A percentile compares a stretch with the other conserved stretches of the same genome.
phyloP scores from a whole-genome alignment of 805 yeast genomes.

The Candida ponderosae region DNA sequence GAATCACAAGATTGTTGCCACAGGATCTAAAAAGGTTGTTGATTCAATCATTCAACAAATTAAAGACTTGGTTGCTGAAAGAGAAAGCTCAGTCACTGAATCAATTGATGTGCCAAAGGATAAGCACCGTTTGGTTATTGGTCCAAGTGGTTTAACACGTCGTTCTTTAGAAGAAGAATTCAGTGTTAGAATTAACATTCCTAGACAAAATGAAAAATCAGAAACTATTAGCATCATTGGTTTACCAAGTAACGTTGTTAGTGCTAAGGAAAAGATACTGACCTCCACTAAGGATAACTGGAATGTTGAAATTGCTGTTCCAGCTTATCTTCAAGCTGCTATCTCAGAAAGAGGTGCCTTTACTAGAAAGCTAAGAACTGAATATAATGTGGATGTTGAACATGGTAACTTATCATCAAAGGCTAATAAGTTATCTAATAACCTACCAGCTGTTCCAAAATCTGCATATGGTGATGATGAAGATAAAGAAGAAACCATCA shows the following conservation, averaged over 20 bases:
- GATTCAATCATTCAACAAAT: constrained; percentile 57
- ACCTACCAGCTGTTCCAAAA: constrained; percentile 39
- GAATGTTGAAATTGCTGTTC: constrained; percentile 46
- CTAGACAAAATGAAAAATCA: constrained; percentile 43
- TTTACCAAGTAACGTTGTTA: constrained; percentile 53
- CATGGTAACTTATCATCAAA: constrained; percentile 44
- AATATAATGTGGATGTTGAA: constrained; percentile 48
- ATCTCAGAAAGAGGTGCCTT: constrained; percentile 64
- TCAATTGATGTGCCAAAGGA: constrained; percentile 56
- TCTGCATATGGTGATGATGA: constrained; percentile 34
- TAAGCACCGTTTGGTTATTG: constrained; percentile 71
- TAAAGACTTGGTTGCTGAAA: constrained; percentile 51
- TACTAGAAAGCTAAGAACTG: constrained; percentile 43
- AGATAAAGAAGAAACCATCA: constrained; percentile 27
- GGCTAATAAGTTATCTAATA: constrained; percentile 42
- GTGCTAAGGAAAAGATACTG: constrained; percentile 52
- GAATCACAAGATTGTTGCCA: constrained; percentile 47
- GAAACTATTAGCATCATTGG: constrained; percentile 55
- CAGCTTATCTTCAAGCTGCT: constrained; percentile 47
- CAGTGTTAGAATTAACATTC: constrained; percentile 57
- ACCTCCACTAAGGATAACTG: constrained; percentile 54
- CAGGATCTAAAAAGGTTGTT: constrained; percentile 74
- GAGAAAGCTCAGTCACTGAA: constrained; percentile 50
- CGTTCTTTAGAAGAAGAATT: constrained; percentile 65
- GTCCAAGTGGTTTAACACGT: constrained; percentile 73